Base-by-base conservation (phyloP, 2,329 filamentous ascomycete species). In the Arachnomyces sp. region DNA sequence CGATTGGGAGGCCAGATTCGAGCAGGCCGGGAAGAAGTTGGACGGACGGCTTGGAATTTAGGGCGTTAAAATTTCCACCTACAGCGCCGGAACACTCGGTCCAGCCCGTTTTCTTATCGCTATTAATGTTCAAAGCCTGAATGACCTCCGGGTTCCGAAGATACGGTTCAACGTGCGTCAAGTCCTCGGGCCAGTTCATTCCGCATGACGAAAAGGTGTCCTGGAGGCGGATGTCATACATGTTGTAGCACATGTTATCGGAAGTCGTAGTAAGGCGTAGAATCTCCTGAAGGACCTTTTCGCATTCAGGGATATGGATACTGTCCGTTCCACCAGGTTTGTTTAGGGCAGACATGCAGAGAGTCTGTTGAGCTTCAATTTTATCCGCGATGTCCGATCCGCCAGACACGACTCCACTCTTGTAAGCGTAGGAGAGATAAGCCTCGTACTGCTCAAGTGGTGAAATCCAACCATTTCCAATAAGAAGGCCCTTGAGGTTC, bases 391-490 rank as follows among this genome's bases (percentile, higher is more conserved):
- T 56, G 3, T 82, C 73, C 3, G 78, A 83, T 17, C 76, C 83
- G 52, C 80, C 77, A 49, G 80, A 58, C 30, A 96, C 64, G 14
- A 98, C 62, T 7, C 79, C 81, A 55, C 80, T 79, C 44, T 89
- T 75, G 60, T 92, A 87, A 32, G 85, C 82, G 54, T 79, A 96
- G 21, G 81, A 75, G 7, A 95, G 69, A 58, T 95, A 95, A 0
- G 90, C 74, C 21, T 83, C 80, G 61, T 96, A 98, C 60, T 99
- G 92, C 36, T 95, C 86, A 6, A 71, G 69, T 1, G 90, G 89
- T 2, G 89, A 85, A 39, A 98, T 90, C 92, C 93, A 99, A 30
- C 90, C 92, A 59, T 98, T 99, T 40, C 93, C 93, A 45, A 99
- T 96, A 28, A 98, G 62, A 14, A 98, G 69, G 7, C 90, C 92